A percentile compares a stretch with the other conserved stretches of the same genome.
phyloP scores from a whole-genome alignment of 164 flowering plant genomes.

The Chimonanthus praecox region DNA sequence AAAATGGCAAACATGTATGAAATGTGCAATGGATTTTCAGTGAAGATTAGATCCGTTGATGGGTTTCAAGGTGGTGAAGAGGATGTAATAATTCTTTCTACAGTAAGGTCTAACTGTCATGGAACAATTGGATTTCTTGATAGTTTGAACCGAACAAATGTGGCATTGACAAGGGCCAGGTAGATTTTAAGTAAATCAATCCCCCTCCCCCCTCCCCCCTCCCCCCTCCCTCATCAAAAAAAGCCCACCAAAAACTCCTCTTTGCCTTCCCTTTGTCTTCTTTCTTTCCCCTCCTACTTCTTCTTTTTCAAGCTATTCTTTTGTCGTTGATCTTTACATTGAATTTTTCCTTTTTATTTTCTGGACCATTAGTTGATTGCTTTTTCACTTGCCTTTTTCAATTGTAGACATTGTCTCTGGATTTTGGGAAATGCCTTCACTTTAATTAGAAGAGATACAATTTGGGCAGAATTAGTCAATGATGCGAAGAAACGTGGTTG shows the following conservation, averaged over 20 bases:
- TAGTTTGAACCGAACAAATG: conserved; percentile 47
- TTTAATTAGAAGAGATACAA: conserved; percentile 15
- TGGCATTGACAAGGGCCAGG: conserved; percentile 69
- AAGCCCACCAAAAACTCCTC: neutral
- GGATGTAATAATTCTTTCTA: conserved; percentile 48
- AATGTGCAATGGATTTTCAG: conserved; percentile 20
- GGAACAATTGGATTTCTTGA: conserved; percentile 49
- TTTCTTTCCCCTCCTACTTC: neutral
- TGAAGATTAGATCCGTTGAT: conserved; percentile 49
- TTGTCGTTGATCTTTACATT: neutral
- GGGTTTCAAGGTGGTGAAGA: conserved; percentile 67
- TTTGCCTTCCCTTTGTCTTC: neutral
- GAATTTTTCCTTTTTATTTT: neutral
- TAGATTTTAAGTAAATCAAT: conserved; percentile 12
- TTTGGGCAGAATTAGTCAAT: conserved; percentile 20
- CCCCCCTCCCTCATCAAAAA: too few species aligned
- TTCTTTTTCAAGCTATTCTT: neutral
- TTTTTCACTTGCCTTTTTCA: conserved; percentile 32
- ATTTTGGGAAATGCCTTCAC: conserved; percentile 24
- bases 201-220: too few species aligned
- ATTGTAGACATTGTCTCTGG: conserved; percentile 45
- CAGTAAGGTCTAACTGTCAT: conserved; percentile 40
- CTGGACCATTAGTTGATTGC: neutral
- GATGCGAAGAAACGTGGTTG: conserved; percentile 21
- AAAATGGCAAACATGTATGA: conserved; percentile 31